A percentile compares a stretch with the other conserved stretches of the same genome.
Conservation (phyloP, 2,329 filamentous ascomycete species). For the Xenoacremonium recifei region DNA sequence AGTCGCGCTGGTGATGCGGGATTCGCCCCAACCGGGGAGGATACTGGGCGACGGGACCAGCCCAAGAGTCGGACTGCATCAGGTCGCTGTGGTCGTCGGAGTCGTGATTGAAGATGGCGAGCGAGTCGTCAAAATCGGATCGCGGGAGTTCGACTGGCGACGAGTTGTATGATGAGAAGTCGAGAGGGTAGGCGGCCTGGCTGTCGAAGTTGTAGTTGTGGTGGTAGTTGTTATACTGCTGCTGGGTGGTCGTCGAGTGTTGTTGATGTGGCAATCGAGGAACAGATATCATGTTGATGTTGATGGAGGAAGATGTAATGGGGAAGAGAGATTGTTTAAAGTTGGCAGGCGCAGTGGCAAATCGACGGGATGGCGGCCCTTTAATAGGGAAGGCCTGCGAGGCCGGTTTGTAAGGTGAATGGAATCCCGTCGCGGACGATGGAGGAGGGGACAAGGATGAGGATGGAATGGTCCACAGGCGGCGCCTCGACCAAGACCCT, state of each 20-base stretch:
- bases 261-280: conserved; percentile 25
- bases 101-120: conserved; percentile 24
- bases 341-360: conserved; percentile 22
- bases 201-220: conserved; percentile 17
- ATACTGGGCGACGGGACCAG: conserved; percentile 32
- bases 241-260: conserved; percentile 17
- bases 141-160: conserved; percentile 11
- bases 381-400: conserved; percentile 15
- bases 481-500: conserved; percentile 10
- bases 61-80: conserved; percentile 45
- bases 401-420: conserved; percentile 1
- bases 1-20: conserved; percentile 58
- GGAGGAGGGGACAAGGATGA: too few species aligned
- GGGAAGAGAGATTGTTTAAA: conserved; percentile 21
- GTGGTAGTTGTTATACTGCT: conserved; percentile 28
- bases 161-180: conserved; percentile 7
- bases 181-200: conserved; percentile 5
- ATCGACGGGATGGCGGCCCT: conserved; percentile 22
- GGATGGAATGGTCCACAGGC: conserved; percentile 7
- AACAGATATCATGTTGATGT: conserved; percentile 30
- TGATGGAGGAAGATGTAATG: conserved; percentile 11
- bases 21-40: conserved; percentile 38
- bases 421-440: not conserved
- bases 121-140: conserved; percentile 22
- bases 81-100: conserved; percentile 20